Conservation (phyloP, 345 rosid genomes). For the Dipteronia sinensis region DNA sequence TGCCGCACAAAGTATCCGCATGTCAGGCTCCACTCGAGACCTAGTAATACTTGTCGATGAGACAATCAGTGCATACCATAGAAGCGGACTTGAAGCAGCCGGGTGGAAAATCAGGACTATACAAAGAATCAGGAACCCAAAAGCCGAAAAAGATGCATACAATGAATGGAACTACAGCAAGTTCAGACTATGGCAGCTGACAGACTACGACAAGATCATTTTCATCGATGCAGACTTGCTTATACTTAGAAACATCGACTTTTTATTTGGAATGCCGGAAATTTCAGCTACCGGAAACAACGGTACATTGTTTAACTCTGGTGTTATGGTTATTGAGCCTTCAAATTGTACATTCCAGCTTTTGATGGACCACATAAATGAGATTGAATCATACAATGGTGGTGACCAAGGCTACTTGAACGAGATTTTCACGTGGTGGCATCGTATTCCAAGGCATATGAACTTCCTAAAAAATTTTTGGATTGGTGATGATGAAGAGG, state of each 20-base stretch:
- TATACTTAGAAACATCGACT: conserved; percentile 83
- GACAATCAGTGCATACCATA: conserved; percentile 69
- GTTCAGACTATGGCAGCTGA: conserved; percentile 92
- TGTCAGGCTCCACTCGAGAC: conserved; percentile 86
- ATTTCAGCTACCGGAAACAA: conserved; percentile 88
- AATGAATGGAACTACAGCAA: conserved; percentile 99
- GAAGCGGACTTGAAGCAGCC: conserved; percentile 85
- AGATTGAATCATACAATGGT: conserved; percentile 85
- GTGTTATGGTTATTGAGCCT: conserved; percentile 89
- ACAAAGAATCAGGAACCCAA: conserved; percentile 88
- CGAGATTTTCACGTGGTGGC: conserved; percentile 99
- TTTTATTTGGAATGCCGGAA: conserved; percentile 86
- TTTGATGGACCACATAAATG: conserved; percentile 80
- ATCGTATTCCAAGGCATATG: conserved; percentile 81
- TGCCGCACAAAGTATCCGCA: conserved; percentile 91
- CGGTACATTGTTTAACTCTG: conserved; percentile 82
- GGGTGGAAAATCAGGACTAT: conserved; percentile 92
- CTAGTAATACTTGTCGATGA: conserved; percentile 90
- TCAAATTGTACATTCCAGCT: conserved; percentile 82
- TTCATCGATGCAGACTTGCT: conserved; percentile 93
- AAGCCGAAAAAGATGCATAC: conserved; percentile 95
- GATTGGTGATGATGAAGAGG: conserved; percentile 79
- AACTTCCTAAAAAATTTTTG: conserved; percentile 90
- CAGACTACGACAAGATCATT: conserved; percentile 87
- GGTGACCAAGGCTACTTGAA: conserved; percentile 92